Percentiles rank a stretch among this genome's conserved stretches.
phyloP scores from a whole-genome alignment of 2,329 filamentous ascomycete genomes.

The Pseudogymnoascus sp. region DNA sequence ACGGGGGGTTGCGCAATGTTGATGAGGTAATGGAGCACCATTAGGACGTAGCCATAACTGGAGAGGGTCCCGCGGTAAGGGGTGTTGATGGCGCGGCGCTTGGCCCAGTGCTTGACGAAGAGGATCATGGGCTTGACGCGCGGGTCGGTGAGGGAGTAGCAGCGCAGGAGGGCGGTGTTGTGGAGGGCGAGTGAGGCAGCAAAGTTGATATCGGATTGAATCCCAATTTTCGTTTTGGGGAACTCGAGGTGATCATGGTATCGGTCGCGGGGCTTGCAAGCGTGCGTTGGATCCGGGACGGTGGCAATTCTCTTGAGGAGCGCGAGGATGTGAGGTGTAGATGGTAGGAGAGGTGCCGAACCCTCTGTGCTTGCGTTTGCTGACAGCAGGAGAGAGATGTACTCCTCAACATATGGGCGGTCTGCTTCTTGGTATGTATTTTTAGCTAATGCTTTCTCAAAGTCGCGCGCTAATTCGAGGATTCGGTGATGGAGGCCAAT shows the following conservation, averaged over 20 bases:
- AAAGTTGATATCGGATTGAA: constrained; percentile 90
- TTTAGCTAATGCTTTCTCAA: constrained; percentile 44
- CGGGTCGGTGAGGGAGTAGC: constrained; percentile 70
- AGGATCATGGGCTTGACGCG: constrained; percentile 71
- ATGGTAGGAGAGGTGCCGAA: background rate
- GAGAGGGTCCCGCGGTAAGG: constrained; percentile 79
- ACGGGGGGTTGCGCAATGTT: constrained; percentile 75
- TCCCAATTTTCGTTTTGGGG: constrained; percentile 65
- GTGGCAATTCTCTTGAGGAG: constrained; percentile 37
- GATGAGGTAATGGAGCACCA: constrained; percentile 85
- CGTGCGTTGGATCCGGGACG: constrained; percentile 34
- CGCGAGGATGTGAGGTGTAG: background rate
- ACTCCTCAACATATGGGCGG: constrained; percentile 35
- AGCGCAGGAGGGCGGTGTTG: constrained; percentile 73
- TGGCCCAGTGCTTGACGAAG: constrained; percentile 88
- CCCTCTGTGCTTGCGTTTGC: constrained; percentile 13
- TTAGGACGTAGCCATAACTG: constrained; percentile 84
- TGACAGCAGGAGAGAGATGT: constrained; percentile 42
- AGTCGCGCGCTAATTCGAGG: constrained; percentile 47
- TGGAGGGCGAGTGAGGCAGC: constrained; percentile 73
- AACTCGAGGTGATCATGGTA: constrained; percentile 62
- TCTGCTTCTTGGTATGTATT: constrained; percentile 36
- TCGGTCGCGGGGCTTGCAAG: constrained; percentile 42
- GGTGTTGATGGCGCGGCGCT: constrained; percentile 74
- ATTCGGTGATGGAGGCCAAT: constrained; percentile 37